Evolutionary conservation across 768 basidiomycete genomes (phyloP), one percentile per base, ranked within the genome.

Genomic region (Suillus subaureus): DNA sequence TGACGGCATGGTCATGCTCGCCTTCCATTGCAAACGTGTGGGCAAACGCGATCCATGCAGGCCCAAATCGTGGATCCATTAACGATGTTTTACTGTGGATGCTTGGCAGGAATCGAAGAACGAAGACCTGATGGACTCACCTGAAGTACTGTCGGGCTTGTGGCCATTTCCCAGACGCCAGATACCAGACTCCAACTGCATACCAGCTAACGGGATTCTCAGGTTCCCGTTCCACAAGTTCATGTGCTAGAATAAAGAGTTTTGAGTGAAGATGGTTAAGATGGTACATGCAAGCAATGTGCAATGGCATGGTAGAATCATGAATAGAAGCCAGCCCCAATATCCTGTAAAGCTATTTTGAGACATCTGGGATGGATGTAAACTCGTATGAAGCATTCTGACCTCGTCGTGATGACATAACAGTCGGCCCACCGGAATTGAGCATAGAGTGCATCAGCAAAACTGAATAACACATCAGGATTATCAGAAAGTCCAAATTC

Each of bases 241-340:
- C 94, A 72, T 99, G 97, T 0, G 97, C 97, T 45, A 99, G 85
- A 68, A 99, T 91, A 80, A 98, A 99, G 7, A 99, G 86, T 70
- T 91, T 91, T 3, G 96, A 96, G 71, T 96, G 93, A 13, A 98
- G 81, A 75, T 97, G 90, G 31, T 90, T 87, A 23, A 99, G 83
- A 77, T 99, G 97, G 74, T 96, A 93, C 94, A 99, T 97, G 85
- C 97, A 98, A 4, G 97, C 96, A 40, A 99, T 90, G 73, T 99
- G 97, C 65, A 99, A 75, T 0, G 96, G 95, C 80, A 99, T 90
- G 1, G 97, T 94, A 8, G 91, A 86, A 37, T 89, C 88, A 75
- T 99, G 97, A 49, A 94, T 87, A 1, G 91, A 85, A n/a, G 93
- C 89, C 12, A 93, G 81, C 18, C 88, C 86, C 52, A 98, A 82